Base-by-base conservation (phyloP, 352 stramenopile genomes). In the Globisporangium rhizosaccharum region DNA sequence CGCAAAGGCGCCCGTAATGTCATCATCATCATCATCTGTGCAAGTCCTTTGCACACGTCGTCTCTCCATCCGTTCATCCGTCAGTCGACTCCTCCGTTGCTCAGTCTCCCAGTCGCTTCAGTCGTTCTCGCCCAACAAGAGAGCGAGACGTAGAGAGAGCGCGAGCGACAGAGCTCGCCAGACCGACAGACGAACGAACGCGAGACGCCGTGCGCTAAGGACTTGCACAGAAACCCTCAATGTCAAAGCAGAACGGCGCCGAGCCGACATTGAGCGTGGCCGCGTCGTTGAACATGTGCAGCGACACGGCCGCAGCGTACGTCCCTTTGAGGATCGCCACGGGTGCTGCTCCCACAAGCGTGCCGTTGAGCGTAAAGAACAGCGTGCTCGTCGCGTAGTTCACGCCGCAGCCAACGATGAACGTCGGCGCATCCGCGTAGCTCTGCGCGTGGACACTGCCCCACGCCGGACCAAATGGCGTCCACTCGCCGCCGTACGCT, bases 201-300 rank as follows among this genome's bases (percentile, higher is more conserved):
- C 44, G 44, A 49, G 17, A 20, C 20, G 26, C 23, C 18, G 49
- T 18, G 65, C 67, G 56, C 69, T 85, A 88, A 77, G 70, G 81
- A 79, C 82, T 91, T 90, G 81, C 82, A 92, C 85, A 95, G 68
- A 88, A 93, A 87, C 70, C 76, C 64, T 95, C 83, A 66, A 95
- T 81, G 65, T 91, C 80, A 72, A 90, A 93, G 57, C 68, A 57
- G 65, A 92, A 95, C 33, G 80, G 78, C 25, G 73, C 80, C 48
- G 71, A 66, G 41, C 85, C 85, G n/a, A 73, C 68, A 61, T 95
- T 93, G 50, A 95, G 61, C 50, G 83, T 64, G 20, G 77, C 83
- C 68, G 70, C 48, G 61, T 95, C 85, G 17, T 74, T 73, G 66
- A 87, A 92, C 39, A 72, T 72, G 58, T 95, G 80, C 28, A 95